Base-by-base conservation (phyloP, 2,329 filamentous ascomycete species). In the Gnomoniopsis sp. region DNA sequence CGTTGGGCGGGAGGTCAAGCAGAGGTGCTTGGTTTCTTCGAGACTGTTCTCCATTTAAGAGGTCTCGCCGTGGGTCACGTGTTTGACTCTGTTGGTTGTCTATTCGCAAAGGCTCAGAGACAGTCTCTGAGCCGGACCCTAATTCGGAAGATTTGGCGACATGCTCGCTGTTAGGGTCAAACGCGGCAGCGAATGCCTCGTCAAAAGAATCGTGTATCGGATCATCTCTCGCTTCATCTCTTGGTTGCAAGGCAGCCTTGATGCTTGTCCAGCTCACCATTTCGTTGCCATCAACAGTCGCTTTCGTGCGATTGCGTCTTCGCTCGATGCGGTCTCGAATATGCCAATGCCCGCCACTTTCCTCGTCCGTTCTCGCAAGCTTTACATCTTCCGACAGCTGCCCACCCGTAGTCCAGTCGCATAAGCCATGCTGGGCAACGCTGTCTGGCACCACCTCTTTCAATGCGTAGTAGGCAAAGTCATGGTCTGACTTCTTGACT, bases 341-440 rank as follows among this genome's bases (percentile, higher is more conserved):
- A 11, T 62, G 60, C 49, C 53, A 62, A 6, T 50, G 15, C 49
- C 30, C 34, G 1, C 62, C 17, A 66, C 65, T 56, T 62, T 61
- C 38, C 53, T 57, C 43, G 50, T 61, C 26, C 23, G 49, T 49
- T 44, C 60, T 48, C 33, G 59, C 56, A 21, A 47, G 41, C 50
- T 57, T 60, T 19, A 63, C 62, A 46, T 64, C 63, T 30, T 65
- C 61, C 48, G 62, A 55, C 41, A 59, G 52, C 62, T 66, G 65
- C 10, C 67, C 66, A 22, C 66, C 65, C 11, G 65, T 64, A 51
- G 71, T 70, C 79, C 79, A 82, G 62, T 80, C 75, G 23, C 70
- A 70, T 34, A 82, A 67, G 4, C 76, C 79, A 8, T 69, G 68
- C 10, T 68, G 65, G 17, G 70, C 69, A 57, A 78, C 67, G 36